Evolutionary conservation across 495 filamentous ascomycete species (phyloP), one percentile per base, ranked within the genome.

Genomic region (Acidomyces sp.): DNA sequence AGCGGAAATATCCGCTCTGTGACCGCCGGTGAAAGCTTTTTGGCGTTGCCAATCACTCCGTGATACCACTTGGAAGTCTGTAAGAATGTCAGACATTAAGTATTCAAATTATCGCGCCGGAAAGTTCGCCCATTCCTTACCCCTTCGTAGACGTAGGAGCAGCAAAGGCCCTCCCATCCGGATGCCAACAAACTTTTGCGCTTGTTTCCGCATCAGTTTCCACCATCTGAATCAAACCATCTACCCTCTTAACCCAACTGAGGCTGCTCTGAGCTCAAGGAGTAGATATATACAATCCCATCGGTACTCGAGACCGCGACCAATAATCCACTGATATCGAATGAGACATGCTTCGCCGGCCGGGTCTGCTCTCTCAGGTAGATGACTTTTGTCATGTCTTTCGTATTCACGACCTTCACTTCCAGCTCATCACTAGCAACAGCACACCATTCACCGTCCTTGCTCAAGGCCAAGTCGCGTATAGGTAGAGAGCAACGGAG

Each of bases 391-490:
- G 61, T 76, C 62, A 77, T 87, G 54, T 94, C 82, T 31, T 80
- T 66, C 21, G 78, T 72, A 51, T 77, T 80, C 42, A 96, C 84
- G 26, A 97, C 67, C 53, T 88, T 92, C 25, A 95, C 84, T 0
- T 77, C 79, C 24, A 92, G 68, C 55, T 97, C 90, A 62, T 97
- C 92, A 71, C 87, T 94, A 22, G 92, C 82, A n/a, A 96, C 82
- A 26, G 90, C 90, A 34, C 72, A 79, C 92, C 85, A 96, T 54
- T 80, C 73, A 0, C 73, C 71, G 58, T 97, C 85, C 5, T 74
- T 77, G 3, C 85, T 87, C 12, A 96, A 62, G 1, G 79, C 79
- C 43, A 97, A 68, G 54, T 94, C 86, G 55, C 90, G 70, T 11
- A 93, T 72, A 6, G 90, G 80, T 6, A 97, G 65, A 11, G 84